phyloP scores from a whole-genome alignment of 768 basidiomycete genomes.

The Pulveroboletus sp. region DNA sequence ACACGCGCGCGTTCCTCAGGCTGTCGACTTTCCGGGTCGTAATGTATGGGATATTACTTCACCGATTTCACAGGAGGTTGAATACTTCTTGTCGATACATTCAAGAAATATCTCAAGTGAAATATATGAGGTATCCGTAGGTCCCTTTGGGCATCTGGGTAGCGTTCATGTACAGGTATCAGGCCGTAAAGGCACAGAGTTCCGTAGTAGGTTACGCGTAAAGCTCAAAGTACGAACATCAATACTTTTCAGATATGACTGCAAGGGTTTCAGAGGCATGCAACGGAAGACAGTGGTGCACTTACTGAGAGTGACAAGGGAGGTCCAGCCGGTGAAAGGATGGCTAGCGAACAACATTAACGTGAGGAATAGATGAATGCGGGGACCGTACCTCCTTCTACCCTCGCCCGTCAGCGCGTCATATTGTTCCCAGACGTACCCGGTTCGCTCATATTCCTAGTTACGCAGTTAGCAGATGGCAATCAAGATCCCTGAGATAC shows the following conservation, averaged over 20 bases:
- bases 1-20: too few species aligned
- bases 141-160: background rate
- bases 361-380: background rate
- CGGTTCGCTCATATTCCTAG: slow-evolving; percentile 88
- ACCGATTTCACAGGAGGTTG: background rate
- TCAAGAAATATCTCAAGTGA: too few species aligned
- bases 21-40: too few species aligned
- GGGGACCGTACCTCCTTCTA: slow-evolving; percentile 63
- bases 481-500: slow-evolving; percentile 1
- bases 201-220: background rate
- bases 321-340: slow-evolving; percentile 97
- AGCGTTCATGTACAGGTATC: background rate
- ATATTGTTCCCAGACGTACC: slow-evolving; percentile 98
- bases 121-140: background rate
- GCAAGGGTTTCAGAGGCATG: slow-evolving; percentile 7
- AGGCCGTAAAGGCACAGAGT: background rate
- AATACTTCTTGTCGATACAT: too few species aligned
- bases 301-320: slow-evolving; percentile 83
- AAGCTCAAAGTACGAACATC: slow-evolving; percentile 9
- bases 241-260: slow-evolving; percentile 74
- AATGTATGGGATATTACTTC: too few species aligned
- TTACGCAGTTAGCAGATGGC: slow-evolving; percentile 2
- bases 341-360: slow-evolving; percentile 48
- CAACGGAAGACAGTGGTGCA: slow-evolving; percentile 11
- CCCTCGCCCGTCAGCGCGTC: slow-evolving; percentile 82